Conservation (phyloP, 352 stramenopile species). For the Globisporangium irregulare region DNA sequence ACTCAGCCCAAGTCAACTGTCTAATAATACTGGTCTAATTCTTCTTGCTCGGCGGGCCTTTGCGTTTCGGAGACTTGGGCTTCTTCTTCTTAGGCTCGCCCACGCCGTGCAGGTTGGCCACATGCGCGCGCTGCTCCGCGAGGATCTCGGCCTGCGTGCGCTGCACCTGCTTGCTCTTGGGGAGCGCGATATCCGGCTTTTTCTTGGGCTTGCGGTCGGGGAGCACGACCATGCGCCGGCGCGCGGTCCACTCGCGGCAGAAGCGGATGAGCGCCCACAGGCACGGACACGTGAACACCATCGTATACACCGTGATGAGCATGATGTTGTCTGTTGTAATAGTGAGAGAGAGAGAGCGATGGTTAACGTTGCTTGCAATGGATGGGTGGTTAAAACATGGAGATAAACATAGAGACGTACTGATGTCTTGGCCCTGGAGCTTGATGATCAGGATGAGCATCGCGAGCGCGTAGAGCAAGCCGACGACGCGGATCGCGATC, state of each 20-base stretch:
- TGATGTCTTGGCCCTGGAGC: constrained; percentile 54
- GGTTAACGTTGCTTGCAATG: neutral
- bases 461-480: constrained; percentile 44
- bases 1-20: neutral
- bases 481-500: constrained; percentile 61
- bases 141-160: constrained; percentile 82
- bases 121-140: constrained; percentile 62
- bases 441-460: constrained; percentile 55
- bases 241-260: constrained; percentile 55
- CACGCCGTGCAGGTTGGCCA: constrained; percentile 60
- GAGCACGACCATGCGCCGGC: constrained; percentile 55
- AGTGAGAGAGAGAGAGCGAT: neutral
- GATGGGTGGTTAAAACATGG: neutral
- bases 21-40: constrained; percentile 11
- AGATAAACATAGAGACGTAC: constrained; percentile 22
- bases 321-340: constrained; percentile 56
- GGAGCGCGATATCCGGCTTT: constrained; percentile 64
- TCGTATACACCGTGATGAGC: constrained; percentile 72
- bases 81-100: constrained; percentile 62
- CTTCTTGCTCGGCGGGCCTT: constrained; percentile 53
- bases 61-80: constrained; percentile 63
- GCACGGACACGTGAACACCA: constrained; percentile 82
- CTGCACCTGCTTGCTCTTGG: constrained; percentile 51
- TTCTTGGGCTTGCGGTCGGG: constrained; percentile 74
- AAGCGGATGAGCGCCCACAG: constrained; percentile 79